Base-by-base conservation (phyloP, 140 eudicot species). In the Oenanthe javanica region DNA sequence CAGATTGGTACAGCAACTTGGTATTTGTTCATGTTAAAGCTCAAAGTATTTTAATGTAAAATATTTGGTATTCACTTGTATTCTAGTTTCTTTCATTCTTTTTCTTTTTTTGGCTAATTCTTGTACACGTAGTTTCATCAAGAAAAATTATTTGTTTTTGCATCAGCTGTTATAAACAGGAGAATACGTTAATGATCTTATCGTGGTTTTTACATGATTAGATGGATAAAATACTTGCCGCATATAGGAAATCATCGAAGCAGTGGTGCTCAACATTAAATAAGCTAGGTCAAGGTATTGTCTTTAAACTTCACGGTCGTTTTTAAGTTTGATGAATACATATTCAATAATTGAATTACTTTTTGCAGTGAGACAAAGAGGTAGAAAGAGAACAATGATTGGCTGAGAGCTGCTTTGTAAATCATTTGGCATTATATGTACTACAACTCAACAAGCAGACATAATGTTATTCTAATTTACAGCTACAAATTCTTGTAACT, bases 171-270 rank as follows among this genome's bases (percentile, higher is more conserved):
- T 23, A 0, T 43, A 73, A 73, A 9, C 18, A 45, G 36, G 25
- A 46, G 23, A 74, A 19, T 75, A 25, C 9, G 21, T 13, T 10
- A 46, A 75, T 75, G 38, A 70, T 78, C 15, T 75, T 55, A 48
- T 19, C 1, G 42, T 77, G 63, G 51, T 66, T 48, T 76, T 42
- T 67, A 16, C 42, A 63, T 77, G 38, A 18, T 73, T 81, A 96
- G 99, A 96, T 96, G 97, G 99, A 94, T 57, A 85, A 82, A 81
- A 89, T 94, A 75, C 97, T 94, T 79, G 90, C 89, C 19, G 95
- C 96, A 64, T 94, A 94, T 86, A 89, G 93, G 89, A 92, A 94
- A 85, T 92, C 97, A 59, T 89, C 99, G 67, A 92, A 90, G 84
- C 97, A 94, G 80, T 94, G 97, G 96, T 94, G 86, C 50, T 83